Conservation (phyloP, 2,329 filamentous ascomycete genomes). For the Alternaria brassicae region DNA sequence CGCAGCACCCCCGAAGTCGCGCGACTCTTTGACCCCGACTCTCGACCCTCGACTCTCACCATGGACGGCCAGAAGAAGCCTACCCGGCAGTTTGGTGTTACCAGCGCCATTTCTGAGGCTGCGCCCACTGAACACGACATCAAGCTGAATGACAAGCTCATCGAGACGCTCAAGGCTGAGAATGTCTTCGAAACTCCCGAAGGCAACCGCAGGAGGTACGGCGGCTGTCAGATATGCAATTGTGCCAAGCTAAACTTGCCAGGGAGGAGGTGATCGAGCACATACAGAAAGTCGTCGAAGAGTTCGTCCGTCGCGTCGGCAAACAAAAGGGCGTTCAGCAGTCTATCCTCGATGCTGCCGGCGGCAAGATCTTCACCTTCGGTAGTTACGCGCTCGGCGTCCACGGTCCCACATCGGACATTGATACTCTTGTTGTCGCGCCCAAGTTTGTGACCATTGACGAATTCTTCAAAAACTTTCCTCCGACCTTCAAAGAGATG, state of each 20-base stretch:
- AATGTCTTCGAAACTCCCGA: constrained; percentile 88
- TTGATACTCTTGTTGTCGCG: constrained; percentile 91
- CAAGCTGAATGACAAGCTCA: constrained; percentile 76
- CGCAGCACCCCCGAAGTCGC: constrained; percentile 32
- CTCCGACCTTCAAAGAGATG: constrained; percentile 77
- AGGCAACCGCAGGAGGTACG: constrained; percentile 82
- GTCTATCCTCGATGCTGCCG: constrained; percentile 79
- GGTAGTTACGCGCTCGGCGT: constrained; percentile 95
- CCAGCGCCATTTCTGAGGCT: constrained; percentile 78
- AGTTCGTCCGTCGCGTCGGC: constrained; percentile 86
- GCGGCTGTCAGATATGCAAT: background rate
- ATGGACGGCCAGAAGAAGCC: constrained; percentile 45
- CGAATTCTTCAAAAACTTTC: constrained; percentile 92
- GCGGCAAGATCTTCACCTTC: constrained; percentile 94
- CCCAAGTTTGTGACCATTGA: constrained; percentile 87
- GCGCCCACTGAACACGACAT: constrained; percentile 81
- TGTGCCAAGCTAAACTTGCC: constrained; percentile 16
- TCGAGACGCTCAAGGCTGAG: constrained; percentile 84
- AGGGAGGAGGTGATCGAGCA: constrained; percentile 77
- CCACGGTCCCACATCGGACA: constrained; percentile 92
- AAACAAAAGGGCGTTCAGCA: constrained; percentile 75
- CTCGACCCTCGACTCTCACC: constrained; percentile 11
- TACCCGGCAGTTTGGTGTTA: constrained; percentile 69
- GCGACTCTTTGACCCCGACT: constrained; percentile 16
- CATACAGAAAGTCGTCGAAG: constrained; percentile 79